Evolutionary conservation across 163 green algal genomes (phyloP), one percentile per base, ranked within the genome.

Genomic region (Scenedesmus sp.): DNA sequence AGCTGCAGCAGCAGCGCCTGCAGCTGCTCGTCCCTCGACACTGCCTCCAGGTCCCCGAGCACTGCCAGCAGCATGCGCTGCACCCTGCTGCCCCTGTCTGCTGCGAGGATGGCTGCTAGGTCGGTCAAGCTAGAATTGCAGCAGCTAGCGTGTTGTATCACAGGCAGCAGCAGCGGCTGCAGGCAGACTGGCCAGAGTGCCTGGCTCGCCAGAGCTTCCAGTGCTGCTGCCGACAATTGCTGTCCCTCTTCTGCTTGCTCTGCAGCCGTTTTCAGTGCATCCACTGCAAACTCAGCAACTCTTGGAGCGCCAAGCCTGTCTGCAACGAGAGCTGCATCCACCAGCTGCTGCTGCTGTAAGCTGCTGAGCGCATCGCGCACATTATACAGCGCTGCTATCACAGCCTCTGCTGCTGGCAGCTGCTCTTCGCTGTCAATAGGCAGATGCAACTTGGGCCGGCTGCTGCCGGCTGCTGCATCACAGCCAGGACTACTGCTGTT

Each of bases 391-490:
- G 77, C 77, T 26, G 77, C 77, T 34, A 85, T 23, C 15, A 85
- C 77, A 2, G 77, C 77, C 77, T 62, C 77, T 59, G 46, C 77
- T 85, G 77, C 77, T 85, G 77, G 15, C n/a, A 85, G 67, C 67
- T 46, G 77, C 5, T 56, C 77, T 62, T 5, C 46, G n/a, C 15
- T 57, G 77, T 85, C 46, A 56, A 85, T 57, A 20, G 77, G n/a
- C 46, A 85, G 52, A 15, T 85, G 77, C 34, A 46, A 46, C 16
- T 18, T 76, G 15, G 66, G 66, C 5, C 66, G 77, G 55, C 77
- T 56, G 77, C 46, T 85, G 77, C 77, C 7, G 2, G 66, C 66
- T 76, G 66, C 16, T 76, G 66, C 15, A 26, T 76, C 66, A 34
- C 1, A 34, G 0, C 66, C 66, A 34, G 66, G 66, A 5, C 2